These are phyloP conservation scores for Podila epigama DNA, from an alignment of 192 early-diverging fungal species.

Conservation along the genomic window DNA sequence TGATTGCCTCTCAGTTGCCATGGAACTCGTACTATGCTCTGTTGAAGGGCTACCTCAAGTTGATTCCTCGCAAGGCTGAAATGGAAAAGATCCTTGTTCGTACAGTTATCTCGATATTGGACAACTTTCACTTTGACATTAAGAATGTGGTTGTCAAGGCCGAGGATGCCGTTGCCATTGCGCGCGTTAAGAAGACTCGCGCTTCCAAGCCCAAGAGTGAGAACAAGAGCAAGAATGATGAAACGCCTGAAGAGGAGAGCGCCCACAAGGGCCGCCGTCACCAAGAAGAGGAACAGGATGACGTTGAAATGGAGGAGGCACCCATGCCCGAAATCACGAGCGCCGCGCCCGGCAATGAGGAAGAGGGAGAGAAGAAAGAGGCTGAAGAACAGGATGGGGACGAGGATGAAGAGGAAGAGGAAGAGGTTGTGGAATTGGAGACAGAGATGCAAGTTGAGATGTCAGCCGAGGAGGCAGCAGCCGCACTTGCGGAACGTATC, in stretches of 20 bases:
- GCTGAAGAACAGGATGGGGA: conserved; percentile 40
- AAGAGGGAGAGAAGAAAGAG: conserved; percentile 37
- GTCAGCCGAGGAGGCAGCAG: conserved; percentile 39
- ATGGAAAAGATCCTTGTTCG: conserved; percentile 87
- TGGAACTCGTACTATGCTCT: conserved; percentile 88
- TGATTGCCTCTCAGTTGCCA: conserved; percentile 70
- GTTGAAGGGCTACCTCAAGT: conserved; percentile 74
- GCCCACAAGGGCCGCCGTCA: conserved; percentile 14
- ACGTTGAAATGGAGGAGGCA: conserved; percentile 55
- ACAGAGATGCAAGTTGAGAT: conserved; percentile 40
- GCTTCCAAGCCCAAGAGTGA: conserved; percentile 23
- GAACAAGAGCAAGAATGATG: conserved; percentile 26
- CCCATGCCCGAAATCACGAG: conserved; percentile 30
- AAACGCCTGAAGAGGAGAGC: conserved; percentile 51
- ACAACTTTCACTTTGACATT: conserved; percentile 93
- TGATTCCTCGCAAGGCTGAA: conserved; percentile 67
- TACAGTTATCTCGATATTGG: conserved; percentile 81
- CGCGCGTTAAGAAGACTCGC: conserved; percentile 13
- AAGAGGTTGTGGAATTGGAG: conserved; percentile 45
- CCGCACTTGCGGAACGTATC: conserved; percentile 55
- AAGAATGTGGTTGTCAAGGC: conserved; percentile 59
- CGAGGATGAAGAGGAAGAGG: conserved; percentile 39
- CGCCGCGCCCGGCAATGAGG: conserved; percentile 24
- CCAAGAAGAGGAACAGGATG: conserved; percentile 24
- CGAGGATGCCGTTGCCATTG: conserved; percentile 35